phyloP scores from a whole-genome alignment of 2,329 filamentous ascomycete species.

The Aurifilum marmelostoma region DNA sequence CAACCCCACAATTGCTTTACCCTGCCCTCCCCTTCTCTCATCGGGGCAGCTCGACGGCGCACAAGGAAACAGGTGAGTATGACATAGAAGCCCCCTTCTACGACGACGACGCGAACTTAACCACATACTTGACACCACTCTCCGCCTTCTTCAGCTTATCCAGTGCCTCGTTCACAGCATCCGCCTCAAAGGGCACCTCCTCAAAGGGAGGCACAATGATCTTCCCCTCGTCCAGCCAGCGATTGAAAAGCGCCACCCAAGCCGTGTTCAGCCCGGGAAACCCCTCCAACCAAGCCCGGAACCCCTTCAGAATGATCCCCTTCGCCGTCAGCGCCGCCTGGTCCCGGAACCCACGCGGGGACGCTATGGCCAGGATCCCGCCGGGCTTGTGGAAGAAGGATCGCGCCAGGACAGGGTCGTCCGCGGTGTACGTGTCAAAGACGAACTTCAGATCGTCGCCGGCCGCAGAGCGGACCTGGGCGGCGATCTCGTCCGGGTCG shows the following conservation, averaged over 20 bases:
- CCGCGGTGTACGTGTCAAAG: not conserved
- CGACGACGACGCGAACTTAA: not conserved
- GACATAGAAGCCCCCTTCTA: no score
- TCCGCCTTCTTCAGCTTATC: not conserved
- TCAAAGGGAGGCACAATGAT: not conserved
- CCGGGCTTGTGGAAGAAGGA: constrained; percentile 15
- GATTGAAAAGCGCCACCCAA: not conserved
- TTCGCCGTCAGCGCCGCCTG: not conserved
- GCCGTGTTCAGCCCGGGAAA: not conserved
- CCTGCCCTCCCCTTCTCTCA: no score
- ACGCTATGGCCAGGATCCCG: not conserved
- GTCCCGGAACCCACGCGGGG: not conserved
- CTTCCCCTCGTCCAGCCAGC: constrained; percentile 2
- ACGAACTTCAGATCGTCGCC: constrained; percentile 1
- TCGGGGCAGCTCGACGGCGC: no score
- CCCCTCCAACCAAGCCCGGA: not conserved
- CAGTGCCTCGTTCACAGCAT: not conserved
- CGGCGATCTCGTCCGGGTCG: not conserved
- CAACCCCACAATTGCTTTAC: no score
- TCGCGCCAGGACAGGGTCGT: not conserved
- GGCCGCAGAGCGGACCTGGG: not conserved
- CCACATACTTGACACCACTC: constrained; percentile 9
- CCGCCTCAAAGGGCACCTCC: not conserved
- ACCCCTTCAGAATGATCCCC: constrained; percentile 7
- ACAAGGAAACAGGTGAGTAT: no score